Evolutionary conservation across 306 rosid genomes (phyloP).

Genomic region (Ceratonia siliqua): DNA sequence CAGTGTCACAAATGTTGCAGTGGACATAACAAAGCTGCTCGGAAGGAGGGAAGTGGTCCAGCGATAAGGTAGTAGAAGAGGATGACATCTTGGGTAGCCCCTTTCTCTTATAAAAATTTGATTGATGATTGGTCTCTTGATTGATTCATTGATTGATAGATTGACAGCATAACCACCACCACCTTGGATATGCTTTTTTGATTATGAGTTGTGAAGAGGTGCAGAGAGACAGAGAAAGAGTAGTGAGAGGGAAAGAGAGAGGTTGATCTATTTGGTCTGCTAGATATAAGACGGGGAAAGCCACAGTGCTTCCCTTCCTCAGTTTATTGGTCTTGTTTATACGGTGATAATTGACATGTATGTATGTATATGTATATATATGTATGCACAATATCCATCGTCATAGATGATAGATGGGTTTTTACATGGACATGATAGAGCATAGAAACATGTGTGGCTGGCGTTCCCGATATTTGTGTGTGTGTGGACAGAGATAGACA

Average conservation of each 20-base stretch:
- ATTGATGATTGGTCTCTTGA: constrained; percentile 89
- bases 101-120: constrained; percentile 36
- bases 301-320: constrained; percentile 23
- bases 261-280: constrained; percentile 47
- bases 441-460: constrained; percentile 47
- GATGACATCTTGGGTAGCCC: constrained; percentile 70
- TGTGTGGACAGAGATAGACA: constrained; percentile 31
- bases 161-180: constrained; percentile 93
- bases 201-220: constrained; percentile 74
- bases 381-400: background rate
- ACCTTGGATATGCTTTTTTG: constrained; percentile 94
- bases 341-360: constrained; percentile 12
- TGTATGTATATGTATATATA: background rate
- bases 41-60: constrained; percentile 88
- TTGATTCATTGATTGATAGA: constrained; percentile 85
- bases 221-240: constrained; percentile 40
- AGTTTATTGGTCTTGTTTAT: constrained; percentile 43
- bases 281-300: constrained; percentile 45
- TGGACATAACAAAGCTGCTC: constrained; percentile 99
- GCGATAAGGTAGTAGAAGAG: constrained; percentile 65
- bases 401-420: background rate
- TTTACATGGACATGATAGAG: constrained; percentile 37
- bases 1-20: constrained; percentile 94
- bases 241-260: constrained; percentile 36
- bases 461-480: constrained; percentile 61